Evolutionary conservation across 352 stramenopile genomes (phyloP).

Genomic region (Phytopythium aichiense): DNA sequence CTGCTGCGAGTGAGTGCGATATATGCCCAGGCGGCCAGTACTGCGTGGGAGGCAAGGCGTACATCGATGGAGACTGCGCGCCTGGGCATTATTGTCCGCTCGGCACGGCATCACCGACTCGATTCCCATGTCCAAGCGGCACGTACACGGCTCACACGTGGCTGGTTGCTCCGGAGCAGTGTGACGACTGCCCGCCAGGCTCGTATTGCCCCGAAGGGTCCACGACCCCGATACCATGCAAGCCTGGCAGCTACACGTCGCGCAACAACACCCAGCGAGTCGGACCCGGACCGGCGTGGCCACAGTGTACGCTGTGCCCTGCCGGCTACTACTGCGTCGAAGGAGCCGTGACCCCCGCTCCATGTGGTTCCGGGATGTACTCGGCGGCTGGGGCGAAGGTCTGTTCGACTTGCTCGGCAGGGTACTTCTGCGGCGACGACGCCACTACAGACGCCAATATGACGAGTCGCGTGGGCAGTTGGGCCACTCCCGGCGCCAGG

Average conservation of each 20-base stretch:
- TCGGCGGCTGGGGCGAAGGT: constrained; percentile 47
- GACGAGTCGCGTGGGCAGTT: constrained; percentile 46
- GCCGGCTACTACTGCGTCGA: constrained; percentile 81
- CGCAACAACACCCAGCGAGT: constrained; percentile 69
- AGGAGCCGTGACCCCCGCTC: constrained; percentile 42
- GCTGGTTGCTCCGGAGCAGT: constrained; percentile 72
- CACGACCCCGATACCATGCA: constrained; percentile 55
- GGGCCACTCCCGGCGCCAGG: constrained; percentile 45
- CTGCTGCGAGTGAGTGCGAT: constrained; percentile 61
- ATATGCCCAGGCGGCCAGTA: constrained; percentile 83
- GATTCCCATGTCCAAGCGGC: constrained; percentile 81
- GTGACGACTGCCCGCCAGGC: constrained; percentile 71
- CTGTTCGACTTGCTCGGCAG: constrained; percentile 58
- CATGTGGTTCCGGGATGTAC: constrained; percentile 72
- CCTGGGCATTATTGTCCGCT: constrained; percentile 89
- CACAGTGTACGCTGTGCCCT: constrained; percentile 68
- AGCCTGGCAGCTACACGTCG: constrained; percentile 68
- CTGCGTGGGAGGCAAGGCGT: constrained; percentile 77
- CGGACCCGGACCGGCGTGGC: constrained; percentile 49
- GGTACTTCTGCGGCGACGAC: constrained; percentile 75
- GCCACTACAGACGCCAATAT: constrained; percentile 69
- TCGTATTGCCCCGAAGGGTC: constrained; percentile 73
- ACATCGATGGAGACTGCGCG: constrained; percentile 65
- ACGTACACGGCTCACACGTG: constrained; percentile 75
- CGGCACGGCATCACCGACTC: constrained; percentile 50